phyloP scores from a whole-genome alignment of 2,329 filamentous ascomycete species.

The Pestalotiopsis sp. region DNA sequence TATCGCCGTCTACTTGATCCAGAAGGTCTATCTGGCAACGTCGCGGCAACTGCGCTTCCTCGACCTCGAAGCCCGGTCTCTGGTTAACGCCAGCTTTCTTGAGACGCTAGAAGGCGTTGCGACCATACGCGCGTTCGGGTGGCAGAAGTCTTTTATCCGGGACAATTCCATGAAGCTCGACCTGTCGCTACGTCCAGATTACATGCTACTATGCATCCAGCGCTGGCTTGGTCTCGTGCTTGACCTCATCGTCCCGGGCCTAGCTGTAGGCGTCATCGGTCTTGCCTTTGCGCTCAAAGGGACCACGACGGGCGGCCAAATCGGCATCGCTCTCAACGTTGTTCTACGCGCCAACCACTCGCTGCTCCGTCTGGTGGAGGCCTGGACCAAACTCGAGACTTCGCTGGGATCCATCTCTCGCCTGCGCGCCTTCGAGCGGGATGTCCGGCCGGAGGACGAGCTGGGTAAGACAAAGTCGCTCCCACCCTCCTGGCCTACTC shows the following conservation, averaged over 20 bases:
- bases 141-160: conserved; percentile 32
- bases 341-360: conserved; percentile 38
- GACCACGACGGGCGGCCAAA: conserved; percentile 27
- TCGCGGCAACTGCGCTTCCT: conserved; percentile 59
- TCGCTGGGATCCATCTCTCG: conserved; percentile 36
- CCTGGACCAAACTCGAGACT: conserved; percentile 38
- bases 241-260: conserved; percentile 49
- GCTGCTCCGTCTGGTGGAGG: conserved; percentile 33
- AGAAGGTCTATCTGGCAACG: conserved; percentile 56
- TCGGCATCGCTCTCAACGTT: conserved; percentile 40
- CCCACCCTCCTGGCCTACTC: background rate
- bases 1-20: conserved; percentile 45
- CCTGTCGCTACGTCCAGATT: conserved; percentile 50
- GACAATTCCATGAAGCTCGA: conserved; percentile 38
- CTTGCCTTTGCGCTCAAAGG: conserved; percentile 27
- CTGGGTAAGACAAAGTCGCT: background rate
- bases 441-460: background rate
- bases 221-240: conserved; percentile 56
- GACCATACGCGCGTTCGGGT: conserved; percentile 52
- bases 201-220: conserved; percentile 52
- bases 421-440: background rate
- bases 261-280: conserved; percentile 41
- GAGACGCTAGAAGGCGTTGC: conserved; percentile 38
- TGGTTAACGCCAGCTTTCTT: conserved; percentile 40
- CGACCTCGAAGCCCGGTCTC: conserved; percentile 56